Evolutionary conservation across 169 alveolate species (phyloP).

Genomic region (Eimeria zaria): DNA sequence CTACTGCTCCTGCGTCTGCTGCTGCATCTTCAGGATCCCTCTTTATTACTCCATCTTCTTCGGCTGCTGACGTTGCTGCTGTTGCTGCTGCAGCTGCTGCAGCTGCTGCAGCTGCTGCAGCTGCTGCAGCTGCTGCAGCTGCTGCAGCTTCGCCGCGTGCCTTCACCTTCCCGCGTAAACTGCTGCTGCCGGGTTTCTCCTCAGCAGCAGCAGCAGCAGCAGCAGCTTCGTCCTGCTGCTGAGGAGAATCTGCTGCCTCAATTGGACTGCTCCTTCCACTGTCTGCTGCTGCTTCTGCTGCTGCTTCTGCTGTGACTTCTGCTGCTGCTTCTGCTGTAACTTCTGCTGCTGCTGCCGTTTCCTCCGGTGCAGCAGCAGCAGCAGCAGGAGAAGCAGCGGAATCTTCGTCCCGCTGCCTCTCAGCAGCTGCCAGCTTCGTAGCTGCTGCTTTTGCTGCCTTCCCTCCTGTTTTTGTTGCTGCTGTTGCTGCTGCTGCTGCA

Average conservation of each 20-base stretch:
- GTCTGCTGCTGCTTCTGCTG: slow-evolving; percentile 3
- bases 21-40: not conserved
- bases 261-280: not conserved
- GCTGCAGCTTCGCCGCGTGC: slow-evolving; percentile 8
- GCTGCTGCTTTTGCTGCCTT: too few species aligned
- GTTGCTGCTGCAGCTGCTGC: not conserved
- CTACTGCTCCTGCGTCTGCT: not conserved
- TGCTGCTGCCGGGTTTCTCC: not conserved
- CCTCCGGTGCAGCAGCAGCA: not conserved
- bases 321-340: too few species aligned
- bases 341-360: too few species aligned
- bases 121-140: slow-evolving; percentile 1
- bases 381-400: slow-evolving; percentile 31
- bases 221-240: not conserved
- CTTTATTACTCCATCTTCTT: not conserved
- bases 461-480: too few species aligned
- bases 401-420: not conserved
- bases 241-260: not conserved
- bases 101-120: slow-evolving; percentile 17
- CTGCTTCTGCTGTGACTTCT: too few species aligned
- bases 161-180: not conserved
- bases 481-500: slow-evolving; percentile 12
- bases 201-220: slow-evolving; percentile 44
- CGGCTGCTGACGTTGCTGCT: too few species aligned
- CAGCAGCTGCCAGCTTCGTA: not conserved